phyloP scores from a whole-genome alignment of 306 rosid species.

The Prinsepia uniflora region DNA sequence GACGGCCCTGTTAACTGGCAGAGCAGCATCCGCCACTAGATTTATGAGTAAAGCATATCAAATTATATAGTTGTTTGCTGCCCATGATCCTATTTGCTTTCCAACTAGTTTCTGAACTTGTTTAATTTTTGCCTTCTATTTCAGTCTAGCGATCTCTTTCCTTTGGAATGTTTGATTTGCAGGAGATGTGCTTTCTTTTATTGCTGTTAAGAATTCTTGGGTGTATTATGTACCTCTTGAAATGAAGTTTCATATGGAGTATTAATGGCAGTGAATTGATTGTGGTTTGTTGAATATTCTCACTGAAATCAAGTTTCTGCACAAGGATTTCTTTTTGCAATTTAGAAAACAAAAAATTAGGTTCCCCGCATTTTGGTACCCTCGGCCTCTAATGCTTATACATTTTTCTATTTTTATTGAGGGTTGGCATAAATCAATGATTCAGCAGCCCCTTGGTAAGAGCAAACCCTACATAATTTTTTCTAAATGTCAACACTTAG shows the following conservation, averaged over 20 bases:
- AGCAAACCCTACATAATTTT: not conserved
- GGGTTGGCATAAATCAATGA: no score
- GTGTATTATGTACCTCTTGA: conserved; percentile 8
- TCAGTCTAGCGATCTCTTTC: not conserved
- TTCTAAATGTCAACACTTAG: conserved; percentile 29
- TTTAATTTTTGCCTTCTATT: conserved; percentile 16
- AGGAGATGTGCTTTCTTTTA: not conserved
- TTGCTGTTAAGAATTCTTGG: not conserved
- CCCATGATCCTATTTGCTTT: not conserved
- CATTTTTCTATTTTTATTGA: no score
- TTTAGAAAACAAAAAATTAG: no score
- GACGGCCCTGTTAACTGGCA: conserved; percentile 73
- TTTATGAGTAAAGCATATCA: conserved; percentile 51
- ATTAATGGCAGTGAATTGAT: not conserved
- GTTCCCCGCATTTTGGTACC: no score
- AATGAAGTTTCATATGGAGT: not conserved
- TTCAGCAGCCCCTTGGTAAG: no score
- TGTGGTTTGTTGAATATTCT: not conserved
- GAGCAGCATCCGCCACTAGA: conserved; percentile 73
- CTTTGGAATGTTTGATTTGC: not conserved
- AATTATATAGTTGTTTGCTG: not conserved
- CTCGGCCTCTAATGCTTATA: no score
- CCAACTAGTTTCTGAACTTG: not conserved
- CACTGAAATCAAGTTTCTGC: no score
- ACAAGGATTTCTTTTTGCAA: no score